Base-by-base conservation (phyloP, 2,329 filamentous ascomycete species). In the Pezicula rhizophila region DNA sequence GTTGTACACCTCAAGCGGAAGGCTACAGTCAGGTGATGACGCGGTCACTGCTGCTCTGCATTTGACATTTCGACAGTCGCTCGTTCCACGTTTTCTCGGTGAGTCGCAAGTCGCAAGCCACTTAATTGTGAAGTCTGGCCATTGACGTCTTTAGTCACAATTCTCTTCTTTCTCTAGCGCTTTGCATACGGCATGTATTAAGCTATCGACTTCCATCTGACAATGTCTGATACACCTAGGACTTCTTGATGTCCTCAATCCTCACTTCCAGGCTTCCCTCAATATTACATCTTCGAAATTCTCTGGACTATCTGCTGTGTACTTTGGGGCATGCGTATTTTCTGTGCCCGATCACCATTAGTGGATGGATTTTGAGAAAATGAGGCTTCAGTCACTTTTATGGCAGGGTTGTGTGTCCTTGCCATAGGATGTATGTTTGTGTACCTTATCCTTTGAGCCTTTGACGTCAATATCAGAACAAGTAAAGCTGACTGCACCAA, bases 221-320 rank as follows among this genome's bases (percentile, higher is more conserved):
- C 7, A 35, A 12, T 80, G 93, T 53, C 70, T 95, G 90, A 0
- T 85, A 95, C 50, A 89, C 89, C 0, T 95, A 95, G 90, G 90
- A 1, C 75, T 95, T 3, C 73, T 96, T 5, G 88, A 92, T 61
- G 86, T 84, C 0, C 76, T 96, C 33, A 95, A 95, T 63, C 78
- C 77, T 18, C 84, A 81, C 20, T 82, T 89, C 46, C 82, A 85
- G 40, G 63, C 69, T 14, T 78, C 87, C 5, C 77, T 83, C 12
- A 58, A 75, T 25, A 60, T 60, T 75, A 77, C 74, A 0, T 66
- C 73, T 1, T 75, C 80, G 5, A 70, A 87, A 6, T 84, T 82
- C 1, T 75, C 89, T 35, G 87, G 85, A 5, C 43, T 59, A 12
- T 78, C 37, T 31, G 82, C 78, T 53, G 77, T 82, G 4, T 89